These are phyloP conservation scores for Leucoagaricus sp. DNA, from an alignment of 1,284 basidiomycete species.

Conservation along the genomic window DNA sequence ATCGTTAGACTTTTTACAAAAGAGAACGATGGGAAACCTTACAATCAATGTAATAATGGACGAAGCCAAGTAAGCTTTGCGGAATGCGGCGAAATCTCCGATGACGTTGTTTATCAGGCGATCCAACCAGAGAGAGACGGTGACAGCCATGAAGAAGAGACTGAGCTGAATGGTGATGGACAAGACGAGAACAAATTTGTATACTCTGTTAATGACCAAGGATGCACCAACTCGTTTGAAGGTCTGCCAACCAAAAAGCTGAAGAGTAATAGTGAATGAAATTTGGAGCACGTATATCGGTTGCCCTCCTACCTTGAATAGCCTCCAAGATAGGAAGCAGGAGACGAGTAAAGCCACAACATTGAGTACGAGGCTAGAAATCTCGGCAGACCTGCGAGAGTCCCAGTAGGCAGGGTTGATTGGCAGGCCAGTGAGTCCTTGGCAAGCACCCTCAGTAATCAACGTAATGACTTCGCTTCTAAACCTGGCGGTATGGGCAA, in stretches of 20 bases:
- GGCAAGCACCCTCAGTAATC: conserved; percentile 66
- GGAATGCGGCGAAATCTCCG: conserved; percentile 48
- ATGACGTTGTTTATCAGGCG: conserved; percentile 69
- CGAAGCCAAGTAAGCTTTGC: conserved; percentile 53
- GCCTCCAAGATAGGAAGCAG: conserved; percentile 66
- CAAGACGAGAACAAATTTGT: conserved; percentile 69
- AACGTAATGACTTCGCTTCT: conserved; percentile 54
- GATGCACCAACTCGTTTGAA: conserved; percentile 85
- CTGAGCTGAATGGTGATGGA: conserved; percentile 76
- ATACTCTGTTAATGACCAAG: conserved; percentile 68
- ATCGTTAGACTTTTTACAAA: conserved; percentile 13
- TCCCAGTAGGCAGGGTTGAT: conserved; percentile 64
- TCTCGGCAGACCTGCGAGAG: conserved; percentile 55
- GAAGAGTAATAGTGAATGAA: background rate
- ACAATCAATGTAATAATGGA: conserved; percentile 61
- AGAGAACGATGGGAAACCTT: conserved; percentile 28
- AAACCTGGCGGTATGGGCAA: conserved; percentile 58
- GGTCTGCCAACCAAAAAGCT: conserved; percentile 82
- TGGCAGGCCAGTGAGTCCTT: conserved; percentile 34
- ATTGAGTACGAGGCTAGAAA: conserved; percentile 67
- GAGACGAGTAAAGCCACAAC: conserved; percentile 59
- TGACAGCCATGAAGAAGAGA: conserved; percentile 72
- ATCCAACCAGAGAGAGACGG: conserved; percentile 76
- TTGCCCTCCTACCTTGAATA: conserved; percentile 58
- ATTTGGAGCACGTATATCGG: too few relatives aligned